phyloP scores from a whole-genome alignment of 2,329 filamentous ascomycete genomes.

The Penicillium crustosum region DNA sequence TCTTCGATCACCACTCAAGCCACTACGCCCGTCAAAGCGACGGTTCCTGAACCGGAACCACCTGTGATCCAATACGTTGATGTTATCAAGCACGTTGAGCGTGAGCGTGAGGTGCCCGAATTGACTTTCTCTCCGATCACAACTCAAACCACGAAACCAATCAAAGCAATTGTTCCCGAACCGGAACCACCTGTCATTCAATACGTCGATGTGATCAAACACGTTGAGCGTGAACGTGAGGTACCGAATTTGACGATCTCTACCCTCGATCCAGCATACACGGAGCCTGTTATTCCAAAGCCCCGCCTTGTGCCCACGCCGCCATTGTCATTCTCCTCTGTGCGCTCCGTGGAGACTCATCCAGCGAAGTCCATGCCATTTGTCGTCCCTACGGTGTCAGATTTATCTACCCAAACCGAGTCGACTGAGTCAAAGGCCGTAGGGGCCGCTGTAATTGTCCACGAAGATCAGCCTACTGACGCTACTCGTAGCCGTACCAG shows the following conservation, averaged over 20 bases:
- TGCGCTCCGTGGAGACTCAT: constrained; percentile 48
- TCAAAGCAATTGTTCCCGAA: constrained; percentile 21
- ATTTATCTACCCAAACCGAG: constrained; percentile 28
- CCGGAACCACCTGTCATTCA: constrained; percentile 17
- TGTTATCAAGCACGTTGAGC: constrained; percentile 7
- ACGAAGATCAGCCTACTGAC: constrained; percentile 65
- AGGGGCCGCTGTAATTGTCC: constrained; percentile 51
- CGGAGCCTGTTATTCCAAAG: constrained; percentile 35
- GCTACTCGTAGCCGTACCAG: constrained; percentile 41
- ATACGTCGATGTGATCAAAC: constrained; percentile 8
- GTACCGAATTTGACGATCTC: constrained; percentile 31
- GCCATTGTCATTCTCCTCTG: constrained; percentile 41
- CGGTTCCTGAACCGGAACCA: constrained; percentile 19
- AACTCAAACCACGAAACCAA: constrained; percentile 27
- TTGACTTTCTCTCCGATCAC: constrained; percentile 33
- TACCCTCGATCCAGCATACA: constrained; percentile 26
- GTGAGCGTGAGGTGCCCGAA: constrained; percentile 14
- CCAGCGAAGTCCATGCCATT: constrained; percentile 44
- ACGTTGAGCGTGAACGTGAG: constrained; percentile 16
- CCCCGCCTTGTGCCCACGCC: constrained; percentile 21
- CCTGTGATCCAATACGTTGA: constrained; percentile 3
- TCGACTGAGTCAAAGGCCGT: constrained; percentile 21
- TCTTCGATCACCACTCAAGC: constrained; percentile 33
- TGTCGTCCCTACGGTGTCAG: constrained; percentile 16
- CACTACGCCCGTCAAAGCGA: constrained; percentile 26